Evolutionary conservation across 768 basidiomycete genomes (phyloP).

Genomic region (Guyanaporus albipodus): DNA sequence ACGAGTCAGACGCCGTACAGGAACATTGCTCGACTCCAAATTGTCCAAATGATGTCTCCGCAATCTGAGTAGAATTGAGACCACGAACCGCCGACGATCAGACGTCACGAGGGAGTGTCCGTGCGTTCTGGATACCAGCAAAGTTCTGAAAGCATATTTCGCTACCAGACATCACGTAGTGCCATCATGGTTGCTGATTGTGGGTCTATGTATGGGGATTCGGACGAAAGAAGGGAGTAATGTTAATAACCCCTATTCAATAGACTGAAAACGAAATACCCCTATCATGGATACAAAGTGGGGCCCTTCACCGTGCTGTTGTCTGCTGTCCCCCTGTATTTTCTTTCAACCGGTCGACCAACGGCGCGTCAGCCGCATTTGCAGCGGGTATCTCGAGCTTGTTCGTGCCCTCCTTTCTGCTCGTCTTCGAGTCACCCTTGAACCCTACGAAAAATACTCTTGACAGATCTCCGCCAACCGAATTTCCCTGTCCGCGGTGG

Average conservation of each 20-base stretch:
- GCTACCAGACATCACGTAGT: too few relatives aligned
- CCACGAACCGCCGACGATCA: too few relatives aligned
- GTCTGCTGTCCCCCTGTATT: conserved; percentile 58
- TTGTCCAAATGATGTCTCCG: too few relatives aligned
- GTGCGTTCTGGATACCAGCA: too few relatives aligned
- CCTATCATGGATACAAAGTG: conserved; percentile 3
- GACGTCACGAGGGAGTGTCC: too few relatives aligned
- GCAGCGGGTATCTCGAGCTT: conserved; percentile 77
- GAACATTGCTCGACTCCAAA: too few relatives aligned
- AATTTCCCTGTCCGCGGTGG: conserved; percentile 49
- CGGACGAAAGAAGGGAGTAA: background rate
- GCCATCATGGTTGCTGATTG: too few relatives aligned
- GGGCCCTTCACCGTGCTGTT: conserved; percentile 49
- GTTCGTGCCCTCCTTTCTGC: conserved; percentile 54
- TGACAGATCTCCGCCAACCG: conserved; percentile 60
- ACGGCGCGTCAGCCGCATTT: conserved; percentile 67
- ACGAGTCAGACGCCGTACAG: too few relatives aligned
- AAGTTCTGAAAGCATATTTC: too few relatives aligned
- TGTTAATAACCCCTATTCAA: background rate
- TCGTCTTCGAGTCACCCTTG: conserved; percentile 62
- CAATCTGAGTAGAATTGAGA: too few relatives aligned
- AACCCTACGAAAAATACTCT: conserved; percentile 81
- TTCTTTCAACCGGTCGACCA: conserved; percentile 58
- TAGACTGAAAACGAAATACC: background rate
- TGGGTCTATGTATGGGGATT: too few relatives aligned